Percentiles rank a stretch among this genome's conserved stretches.
These are phyloP conservation scores for Fraxinus dipetala DNA, from an alignment of 305 asterid species.

Conservation along the genomic window DNA sequence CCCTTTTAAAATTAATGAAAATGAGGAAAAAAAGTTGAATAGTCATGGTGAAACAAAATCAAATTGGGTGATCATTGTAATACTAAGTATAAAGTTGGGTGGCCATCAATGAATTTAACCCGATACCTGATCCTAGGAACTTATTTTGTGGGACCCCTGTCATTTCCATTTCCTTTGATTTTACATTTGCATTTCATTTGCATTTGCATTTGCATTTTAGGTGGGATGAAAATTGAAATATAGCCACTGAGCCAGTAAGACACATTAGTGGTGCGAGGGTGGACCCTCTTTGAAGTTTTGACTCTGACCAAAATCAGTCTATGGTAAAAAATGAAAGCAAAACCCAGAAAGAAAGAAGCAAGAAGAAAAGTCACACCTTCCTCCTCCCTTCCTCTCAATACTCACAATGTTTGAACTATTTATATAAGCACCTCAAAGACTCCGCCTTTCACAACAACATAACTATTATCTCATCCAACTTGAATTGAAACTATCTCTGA, in stretches of 20 bases:
- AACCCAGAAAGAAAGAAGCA: slow-evolving; percentile 26
- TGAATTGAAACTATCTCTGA: slow-evolving; percentile 2
- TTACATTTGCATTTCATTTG: slow-evolving; percentile 17
- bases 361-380: slow-evolving; percentile 79
- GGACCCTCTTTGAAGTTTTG: slow-evolving; percentile 49
- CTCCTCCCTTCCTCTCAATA: slow-evolving; percentile 42
- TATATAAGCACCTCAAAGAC: slow-evolving; percentile 32
- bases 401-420: slow-evolving; percentile 21
- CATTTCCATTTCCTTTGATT: background rate
- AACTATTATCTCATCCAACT: background rate
- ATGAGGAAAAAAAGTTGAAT: too few species aligned
- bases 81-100: too few species aligned
- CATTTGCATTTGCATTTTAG: slow-evolving; percentile 22
- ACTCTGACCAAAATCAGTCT: slow-evolving; percentile 48
- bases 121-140: slow-evolving; percentile 14
- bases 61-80: too few species aligned
- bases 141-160: slow-evolving; percentile 19
- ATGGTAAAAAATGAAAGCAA: background rate
- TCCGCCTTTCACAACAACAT: slow-evolving; percentile 16
- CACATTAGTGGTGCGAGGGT: slow-evolving; percentile 17
- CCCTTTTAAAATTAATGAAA: too few species aligned
- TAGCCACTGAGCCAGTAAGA: slow-evolving; percentile 40
- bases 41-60: too few species aligned
- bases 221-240: slow-evolving; percentile 9
- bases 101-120: too few species aligned